Evolutionary conservation across 1,284 basidiomycete species (phyloP), one percentile per base, ranked within the genome.

Genomic region (Leccinum colubrinum): DNA sequence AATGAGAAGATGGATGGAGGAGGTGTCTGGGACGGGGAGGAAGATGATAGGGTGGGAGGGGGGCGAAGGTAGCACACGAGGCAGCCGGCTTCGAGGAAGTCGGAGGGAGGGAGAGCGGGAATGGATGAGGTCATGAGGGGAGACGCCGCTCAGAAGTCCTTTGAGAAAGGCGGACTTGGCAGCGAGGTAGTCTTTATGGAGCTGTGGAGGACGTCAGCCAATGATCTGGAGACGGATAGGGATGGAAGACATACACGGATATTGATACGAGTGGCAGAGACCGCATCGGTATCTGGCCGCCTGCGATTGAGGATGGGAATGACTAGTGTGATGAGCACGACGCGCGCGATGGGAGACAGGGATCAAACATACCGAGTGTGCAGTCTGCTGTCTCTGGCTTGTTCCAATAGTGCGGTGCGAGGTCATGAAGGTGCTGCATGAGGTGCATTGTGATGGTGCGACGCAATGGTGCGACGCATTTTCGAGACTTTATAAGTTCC

Each of bases 11-110:
- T 86, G 86, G 72, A 93, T 84, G 9, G 89, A 91, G 0, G 81
- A 75, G 0, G 88, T 86, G 70, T 93, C 89, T 14, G 90, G 91
- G 8, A 93, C 80, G n/a, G 91, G 91, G 27, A 93, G 83, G 69
- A 83, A 85, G 59, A 93, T 75, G 65, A 83, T 80, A 3, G 91
- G 89, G 65, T 88, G 86, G 20, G 81, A 78, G 2, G 85, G 76
- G 4, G 82, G 79, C 27, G 84, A 85, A 2, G 86, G 84, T 59
- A 91, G 81, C 2, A 90, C 77, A 53, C 83, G 83, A n/a, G 90
- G 90, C 20, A 85, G 76, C 25, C 82, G 84, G 58, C 82, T 79
- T 14, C 77, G 70, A 27, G 84, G 81, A 41, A 83, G 72, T 25
- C 71, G 68, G 62, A 77, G 76, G 15, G 74, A 6, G 43, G 46